Percentiles rank a stretch among this genome's conserved stretches.
Evolutionary conservation across 441 rosid species (phyloP).

Genomic region (Euphorbia celastroides): DNA sequence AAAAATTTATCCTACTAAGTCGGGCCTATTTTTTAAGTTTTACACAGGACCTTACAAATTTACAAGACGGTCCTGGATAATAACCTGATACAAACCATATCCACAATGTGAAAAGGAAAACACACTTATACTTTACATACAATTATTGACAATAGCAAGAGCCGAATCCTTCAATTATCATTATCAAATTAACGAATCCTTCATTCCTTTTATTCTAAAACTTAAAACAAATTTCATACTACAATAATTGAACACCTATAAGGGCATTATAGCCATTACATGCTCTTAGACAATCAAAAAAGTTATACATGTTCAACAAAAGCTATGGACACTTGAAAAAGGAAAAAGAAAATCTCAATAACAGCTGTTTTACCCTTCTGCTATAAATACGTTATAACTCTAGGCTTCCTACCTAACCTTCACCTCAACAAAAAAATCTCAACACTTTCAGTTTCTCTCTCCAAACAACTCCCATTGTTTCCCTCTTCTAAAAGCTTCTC

Average conservation of each 20-base stretch:
- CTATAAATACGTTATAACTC: slow-evolving; percentile 37
- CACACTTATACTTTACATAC: no score
- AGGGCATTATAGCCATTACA: neutral
- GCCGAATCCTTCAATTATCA: neutral
- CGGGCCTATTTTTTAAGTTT: no score
- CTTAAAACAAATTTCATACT: neutral
- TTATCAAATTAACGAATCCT: neutral
- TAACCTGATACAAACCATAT: no score
- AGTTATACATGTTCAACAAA: neutral
- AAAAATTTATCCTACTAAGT: no score
- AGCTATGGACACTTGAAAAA: neutral
- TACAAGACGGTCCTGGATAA: no score
- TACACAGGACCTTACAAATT: no score
- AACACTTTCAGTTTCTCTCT: no score
- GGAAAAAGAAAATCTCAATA: neutral
- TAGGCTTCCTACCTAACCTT: neutral
- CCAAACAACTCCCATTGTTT: neutral
- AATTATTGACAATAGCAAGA: neutral
- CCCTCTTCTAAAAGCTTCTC: neutral
- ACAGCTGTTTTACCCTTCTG: slow-evolving; percentile 5
- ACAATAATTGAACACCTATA: neutral
- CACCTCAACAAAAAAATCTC: no score
- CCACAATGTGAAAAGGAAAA: no score
- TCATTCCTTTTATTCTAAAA: neutral
- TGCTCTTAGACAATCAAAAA: neutral